Percentiles rank a stretch among this genome's conserved stretches.
Conservation (phyloP, 352 stramenopile species). For the Phytophthora pluvialis region DNA sequence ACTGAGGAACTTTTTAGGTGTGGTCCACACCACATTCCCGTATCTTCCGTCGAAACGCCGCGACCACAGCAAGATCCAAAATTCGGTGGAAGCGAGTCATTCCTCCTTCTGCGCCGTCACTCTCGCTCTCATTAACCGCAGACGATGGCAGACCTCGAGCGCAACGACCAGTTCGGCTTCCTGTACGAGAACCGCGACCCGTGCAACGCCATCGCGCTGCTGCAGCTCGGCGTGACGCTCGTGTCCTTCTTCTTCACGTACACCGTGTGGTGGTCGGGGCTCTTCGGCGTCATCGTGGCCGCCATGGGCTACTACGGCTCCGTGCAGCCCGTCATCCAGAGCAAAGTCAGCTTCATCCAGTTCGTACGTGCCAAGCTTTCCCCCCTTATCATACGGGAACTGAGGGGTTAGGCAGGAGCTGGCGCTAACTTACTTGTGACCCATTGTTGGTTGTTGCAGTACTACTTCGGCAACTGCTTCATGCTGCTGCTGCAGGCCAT, state of each 20-base stretch:
- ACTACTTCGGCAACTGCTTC: constrained; percentile 90
- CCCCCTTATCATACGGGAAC: neutral
- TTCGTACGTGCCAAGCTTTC: constrained; percentile 52
- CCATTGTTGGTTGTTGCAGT: constrained; percentile 42
- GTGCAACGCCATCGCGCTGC: constrained; percentile 82
- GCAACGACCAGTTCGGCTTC: constrained; percentile 75
- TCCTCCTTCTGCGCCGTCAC: constrained; percentile 13
- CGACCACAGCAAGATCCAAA: constrained; percentile 13
- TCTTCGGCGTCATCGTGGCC: constrained; percentile 82
- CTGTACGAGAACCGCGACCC: constrained; percentile 87
- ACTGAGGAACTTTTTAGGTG: too few relatives aligned
- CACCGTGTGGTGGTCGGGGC: constrained; percentile 78
- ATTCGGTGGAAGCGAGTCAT: constrained; percentile 26
- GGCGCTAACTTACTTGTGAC: neutral
- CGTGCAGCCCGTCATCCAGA: constrained; percentile 83
- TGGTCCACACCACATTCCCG: too few relatives aligned
- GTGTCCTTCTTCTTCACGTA: constrained; percentile 85
- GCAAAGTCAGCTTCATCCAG: constrained; percentile 90
- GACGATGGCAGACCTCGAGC: constrained; percentile 75
- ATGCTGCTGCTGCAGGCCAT: constrained; percentile 79
- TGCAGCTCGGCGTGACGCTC: constrained; percentile 72
- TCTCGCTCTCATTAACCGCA: neutral
- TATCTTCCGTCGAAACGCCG: constrained; percentile 35
- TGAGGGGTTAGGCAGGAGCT: neutral
- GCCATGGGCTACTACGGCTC: constrained; percentile 86